Percentiles rank a stretch among this genome's conserved stretches.
Conservation (phyloP, 345 rosid species). For the Populus deltoides region DNA sequence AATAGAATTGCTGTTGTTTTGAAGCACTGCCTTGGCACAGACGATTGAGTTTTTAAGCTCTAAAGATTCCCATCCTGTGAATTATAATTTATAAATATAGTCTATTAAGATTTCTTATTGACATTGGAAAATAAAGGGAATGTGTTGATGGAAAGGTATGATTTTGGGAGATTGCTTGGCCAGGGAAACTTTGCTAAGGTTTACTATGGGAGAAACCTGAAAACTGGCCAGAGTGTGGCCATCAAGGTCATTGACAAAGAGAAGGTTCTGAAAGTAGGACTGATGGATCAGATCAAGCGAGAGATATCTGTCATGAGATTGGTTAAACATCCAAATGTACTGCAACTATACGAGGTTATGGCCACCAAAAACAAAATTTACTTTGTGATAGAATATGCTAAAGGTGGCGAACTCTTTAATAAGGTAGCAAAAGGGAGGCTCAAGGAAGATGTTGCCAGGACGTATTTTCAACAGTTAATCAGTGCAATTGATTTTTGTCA, state of each 20-base stretch:
- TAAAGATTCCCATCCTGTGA: not conserved
- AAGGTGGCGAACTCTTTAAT: slow-evolving; percentile 25
- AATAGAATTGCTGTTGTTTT: not conserved
- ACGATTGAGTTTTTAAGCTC: not conserved
- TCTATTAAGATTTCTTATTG: not conserved
- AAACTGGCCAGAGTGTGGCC: slow-evolving; percentile 18
- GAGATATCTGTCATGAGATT: slow-evolving; percentile 19
- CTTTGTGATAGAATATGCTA: slow-evolving; percentile 22
- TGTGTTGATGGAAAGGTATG: slow-evolving; percentile 17
- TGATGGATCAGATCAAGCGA: slow-evolving; percentile 16
- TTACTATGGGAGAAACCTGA: slow-evolving; percentile 9
- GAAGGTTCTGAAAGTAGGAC: slow-evolving; percentile 15
- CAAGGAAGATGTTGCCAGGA: slow-evolving; percentile 14
- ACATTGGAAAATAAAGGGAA: slow-evolving; percentile 6
- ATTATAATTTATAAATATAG: not conserved
- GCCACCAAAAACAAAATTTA: slow-evolving; percentile 16
- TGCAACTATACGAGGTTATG: slow-evolving; percentile 17
- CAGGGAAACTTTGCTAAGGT: slow-evolving; percentile 19
- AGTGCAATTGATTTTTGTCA: slow-evolving; percentile 17
- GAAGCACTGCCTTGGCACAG: not conserved
- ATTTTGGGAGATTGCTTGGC: slow-evolving; percentile 16
- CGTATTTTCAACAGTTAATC: slow-evolving; percentile 22
- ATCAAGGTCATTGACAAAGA: slow-evolving; percentile 24
- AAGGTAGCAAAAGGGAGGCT: slow-evolving; percentile 12
- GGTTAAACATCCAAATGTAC: slow-evolving; percentile 19